Percentiles rank a stretch among this genome's conserved stretches.
Evolutionary conservation across 2,329 filamentous ascomycete genomes (phyloP).

Genomic region (Aspergillus caelatus): DNA sequence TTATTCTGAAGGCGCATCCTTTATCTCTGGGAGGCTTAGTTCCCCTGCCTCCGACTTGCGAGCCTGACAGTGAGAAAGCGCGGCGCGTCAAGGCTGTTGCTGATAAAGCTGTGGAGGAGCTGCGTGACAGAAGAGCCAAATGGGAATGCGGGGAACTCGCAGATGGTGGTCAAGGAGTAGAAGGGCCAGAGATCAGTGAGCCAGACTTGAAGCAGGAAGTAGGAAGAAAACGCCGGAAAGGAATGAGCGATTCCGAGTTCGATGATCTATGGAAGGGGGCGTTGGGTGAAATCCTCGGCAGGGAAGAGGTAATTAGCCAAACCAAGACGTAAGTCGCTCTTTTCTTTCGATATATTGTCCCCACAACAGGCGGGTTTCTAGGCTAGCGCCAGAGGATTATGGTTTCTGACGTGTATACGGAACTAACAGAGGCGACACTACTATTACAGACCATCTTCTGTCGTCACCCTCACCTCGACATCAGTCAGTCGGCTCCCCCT

Average conservation of each 20-base stretch:
- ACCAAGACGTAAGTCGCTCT: constrained; percentile 60
- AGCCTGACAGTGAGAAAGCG: constrained; percentile 91
- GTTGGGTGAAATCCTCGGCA: constrained; percentile 53
- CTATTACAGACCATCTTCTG: constrained; percentile 71
- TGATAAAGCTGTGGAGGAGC: constrained; percentile 81
- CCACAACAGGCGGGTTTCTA: constrained; percentile 14
- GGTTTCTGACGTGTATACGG: constrained; percentile 55
- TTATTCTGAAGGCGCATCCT: constrained; percentile 81
- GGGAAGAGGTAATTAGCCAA: constrained; percentile 62
- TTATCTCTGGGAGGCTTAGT: constrained; percentile 78
- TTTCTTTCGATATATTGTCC: constrained; percentile 14
- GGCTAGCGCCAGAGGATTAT: constrained; percentile 27
- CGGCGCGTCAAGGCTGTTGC: constrained; percentile 84
- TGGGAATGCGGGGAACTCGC: constrained; percentile 84
- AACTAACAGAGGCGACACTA: constrained; percentile 84
- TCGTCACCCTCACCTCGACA: constrained; percentile 74
- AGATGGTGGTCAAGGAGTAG: constrained; percentile 61
- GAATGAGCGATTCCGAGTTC: constrained; percentile 85
- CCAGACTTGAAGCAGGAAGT: constrained; percentile 77
- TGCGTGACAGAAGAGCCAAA: constrained; percentile 81
- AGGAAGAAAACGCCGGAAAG: constrained; percentile 74
- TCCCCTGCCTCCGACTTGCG: constrained; percentile 86
- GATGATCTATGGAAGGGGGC: constrained; percentile 71
- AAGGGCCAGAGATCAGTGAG: constrained; percentile 68
- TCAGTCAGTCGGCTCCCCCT: constrained; percentile 91